Base-by-base conservation (phyloP, 202 grass and related monocot genomes). In the Panicum virgatum region DNA sequence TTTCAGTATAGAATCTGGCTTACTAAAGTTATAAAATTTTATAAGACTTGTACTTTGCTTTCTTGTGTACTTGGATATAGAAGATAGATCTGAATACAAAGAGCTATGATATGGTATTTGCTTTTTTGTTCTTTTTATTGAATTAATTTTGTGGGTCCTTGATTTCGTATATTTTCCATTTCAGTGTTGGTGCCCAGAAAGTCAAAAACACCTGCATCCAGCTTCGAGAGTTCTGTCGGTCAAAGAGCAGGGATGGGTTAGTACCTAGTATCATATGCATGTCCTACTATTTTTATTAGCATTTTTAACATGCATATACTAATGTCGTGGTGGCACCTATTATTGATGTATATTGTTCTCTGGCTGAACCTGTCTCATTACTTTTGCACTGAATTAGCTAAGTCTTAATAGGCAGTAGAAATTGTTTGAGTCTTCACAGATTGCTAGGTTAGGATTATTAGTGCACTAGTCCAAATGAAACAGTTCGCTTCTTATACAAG, bases 141-240 rank as follows among this genome's bases (percentile, higher is more conserved):
- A 64, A 53, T 1, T n/a, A 57, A 15, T 72, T 66, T 69, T 61
- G 6, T 12, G 39, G 16, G 4, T 12, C 18, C 23, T 74, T 84
- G 59, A 80, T 66, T 73, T 78, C 40, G 18, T 65, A 44, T 64
- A 23, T 46, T 67, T 77, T 29, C 9, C 71, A 44, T 85, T 82
- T 42, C 76, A 96, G 90, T 61, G 51, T 97, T 32, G 94, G 92
- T 66, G 91, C 91, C 48, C 57, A 59, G 42, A 90, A 84, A 47
- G 88, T 97, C 18, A 87, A 78, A 47, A 73, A 87, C 12, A 78
- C 54, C 6, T 92, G 89, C 36, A 73, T 85, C 10, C 69, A 89
- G 22, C 87, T 97, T n/a, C 44, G 56, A 4, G 69, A 82, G 9
- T 76, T 74, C 65, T 89, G 83, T 43, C 50, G 87, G 39, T 73